Conservation (phyloP, 1,284 basidiomycete genomes). For the Tilletia horrida region DNA sequence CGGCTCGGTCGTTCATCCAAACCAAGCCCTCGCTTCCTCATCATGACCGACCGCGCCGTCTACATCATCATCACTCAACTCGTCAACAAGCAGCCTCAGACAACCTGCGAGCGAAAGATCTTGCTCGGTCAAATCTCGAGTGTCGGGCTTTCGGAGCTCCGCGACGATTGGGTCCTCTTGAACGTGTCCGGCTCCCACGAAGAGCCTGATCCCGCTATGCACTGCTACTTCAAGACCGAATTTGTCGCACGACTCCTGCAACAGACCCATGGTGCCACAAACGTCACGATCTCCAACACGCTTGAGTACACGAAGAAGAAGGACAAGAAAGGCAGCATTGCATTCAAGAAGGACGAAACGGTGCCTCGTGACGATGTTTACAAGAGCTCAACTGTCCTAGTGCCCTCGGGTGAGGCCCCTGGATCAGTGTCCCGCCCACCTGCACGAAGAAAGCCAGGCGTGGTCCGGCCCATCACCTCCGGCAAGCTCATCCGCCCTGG, state of each 20-base stretch:
- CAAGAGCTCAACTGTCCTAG: constrained; percentile 88
- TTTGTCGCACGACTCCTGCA: constrained; percentile 77
- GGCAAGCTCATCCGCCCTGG: constrained; percentile 76
- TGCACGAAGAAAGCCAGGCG: constrained; percentile 79
- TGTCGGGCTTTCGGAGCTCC: constrained; percentile 78
- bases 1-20: constrained; percentile 85
- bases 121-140: constrained; percentile 79
- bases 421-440: constrained; percentile 75
- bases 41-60: constrained; percentile 83
- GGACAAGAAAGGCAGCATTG: constrained; percentile 86
- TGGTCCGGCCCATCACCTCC: constrained; percentile 75
- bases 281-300: constrained; percentile 57
- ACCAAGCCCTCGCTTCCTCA: constrained; percentile 82
- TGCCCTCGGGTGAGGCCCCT: constrained; percentile 81
- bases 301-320: constrained; percentile 84
- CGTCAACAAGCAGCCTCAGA: constrained; percentile 63
- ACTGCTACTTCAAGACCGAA: constrained; percentile 94
- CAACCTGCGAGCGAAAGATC: constrained; percentile 79
- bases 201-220: constrained; percentile 92
- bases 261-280: constrained; percentile 73
- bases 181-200: constrained; percentile 72
- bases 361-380: constrained; percentile 78
- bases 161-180: constrained; percentile 76
- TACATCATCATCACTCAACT: constrained; percentile 70
- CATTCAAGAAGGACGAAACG: constrained; percentile 83